Evolutionary conservation across 495 filamentous ascomycete genomes (phyloP).

Genomic region (Rusavskia elegans): DNA sequence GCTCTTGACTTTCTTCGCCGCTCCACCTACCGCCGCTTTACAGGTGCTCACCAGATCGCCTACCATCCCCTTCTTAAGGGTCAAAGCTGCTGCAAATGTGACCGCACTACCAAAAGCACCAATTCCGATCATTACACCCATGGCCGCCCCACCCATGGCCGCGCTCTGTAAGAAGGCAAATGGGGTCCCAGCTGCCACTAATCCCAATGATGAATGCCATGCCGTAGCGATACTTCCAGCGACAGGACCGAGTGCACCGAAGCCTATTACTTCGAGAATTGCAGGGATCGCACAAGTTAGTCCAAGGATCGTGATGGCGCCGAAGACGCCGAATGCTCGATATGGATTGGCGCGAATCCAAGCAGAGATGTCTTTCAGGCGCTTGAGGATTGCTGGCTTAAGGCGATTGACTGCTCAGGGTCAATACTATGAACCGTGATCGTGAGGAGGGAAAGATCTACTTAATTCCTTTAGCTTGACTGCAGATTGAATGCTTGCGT

Average conservation of each 20-base stretch:
- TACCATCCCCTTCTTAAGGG: neutral
- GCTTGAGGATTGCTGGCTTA: neutral
- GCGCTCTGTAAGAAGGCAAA: conserved; percentile 8
- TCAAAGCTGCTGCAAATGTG: neutral
- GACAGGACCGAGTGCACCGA: conserved; percentile 1
- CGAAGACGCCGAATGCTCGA: neutral
- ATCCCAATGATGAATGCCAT: conserved; percentile 7
- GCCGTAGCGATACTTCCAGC: conserved; percentile 2
- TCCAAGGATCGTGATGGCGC: neutral
- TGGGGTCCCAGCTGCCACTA: conserved; percentile 1
- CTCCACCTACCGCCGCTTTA: neutral
- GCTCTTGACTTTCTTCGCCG: neutral
- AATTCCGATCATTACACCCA: conserved; percentile 8
- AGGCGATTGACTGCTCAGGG: neutral
- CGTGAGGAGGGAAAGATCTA: neutral
- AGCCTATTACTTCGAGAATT: conserved; percentile 1
- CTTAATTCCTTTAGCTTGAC: neutral
- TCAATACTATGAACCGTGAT: neutral
- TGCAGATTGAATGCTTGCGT: neutral
- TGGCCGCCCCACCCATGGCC: conserved; percentile 8
- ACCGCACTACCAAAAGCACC: neutral
- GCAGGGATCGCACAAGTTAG: neutral
- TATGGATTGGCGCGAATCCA: conserved; percentile 2
- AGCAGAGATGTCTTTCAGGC: neutral
- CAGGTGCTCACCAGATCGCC: neutral